A percentile compares a stretch with the other conserved stretches of the same genome.
Conservation (phyloP, 2,329 filamentous ascomycete genomes). For the Exophiala spinifera region DNA sequence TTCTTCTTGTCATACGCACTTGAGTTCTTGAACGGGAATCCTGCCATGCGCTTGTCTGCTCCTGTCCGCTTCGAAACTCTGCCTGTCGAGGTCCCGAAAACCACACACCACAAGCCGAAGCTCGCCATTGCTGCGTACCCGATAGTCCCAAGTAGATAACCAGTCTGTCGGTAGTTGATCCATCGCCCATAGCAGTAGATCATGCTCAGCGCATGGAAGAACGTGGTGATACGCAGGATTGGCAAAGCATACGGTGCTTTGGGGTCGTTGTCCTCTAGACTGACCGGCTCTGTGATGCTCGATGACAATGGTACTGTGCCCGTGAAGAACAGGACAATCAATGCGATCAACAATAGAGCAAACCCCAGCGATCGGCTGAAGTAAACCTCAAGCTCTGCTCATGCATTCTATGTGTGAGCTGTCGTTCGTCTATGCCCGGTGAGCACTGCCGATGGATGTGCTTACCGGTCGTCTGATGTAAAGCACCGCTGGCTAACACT, state of each 20-base stretch:
- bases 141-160: slow-evolving; percentile 59
- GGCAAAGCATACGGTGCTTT: slow-evolving; percentile 64
- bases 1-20: slow-evolving; percentile 55
- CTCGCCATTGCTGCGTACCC: slow-evolving; percentile 57
- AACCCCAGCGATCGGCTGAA: slow-evolving; percentile 70
- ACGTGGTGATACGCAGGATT: slow-evolving; percentile 61
- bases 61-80: slow-evolving; percentile 62
- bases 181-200: slow-evolving; percentile 69
- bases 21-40: slow-evolving; percentile 63
- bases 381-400: slow-evolving; percentile 64
- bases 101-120: slow-evolving; percentile 62
- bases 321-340: slow-evolving; percentile 65
- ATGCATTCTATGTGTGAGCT: slow-evolving; percentile 2
- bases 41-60: slow-evolving; percentile 63
- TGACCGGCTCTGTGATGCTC: slow-evolving; percentile 38
- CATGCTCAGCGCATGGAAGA: slow-evolving; percentile 62
- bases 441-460: background rate
- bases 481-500: slow-evolving; percentile 56
- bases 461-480: slow-evolving; percentile 54
- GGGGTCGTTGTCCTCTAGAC: slow-evolving; percentile 44
- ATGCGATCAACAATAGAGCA: slow-evolving; percentile 61
- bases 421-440: background rate
- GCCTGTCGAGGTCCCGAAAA: slow-evolving; percentile 57
- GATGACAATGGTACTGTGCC: slow-evolving; percentile 66
- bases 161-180: slow-evolving; percentile 52